Base-by-base conservation (phyloP, 129 eudicot species). In the Lonicera japonica region DNA sequence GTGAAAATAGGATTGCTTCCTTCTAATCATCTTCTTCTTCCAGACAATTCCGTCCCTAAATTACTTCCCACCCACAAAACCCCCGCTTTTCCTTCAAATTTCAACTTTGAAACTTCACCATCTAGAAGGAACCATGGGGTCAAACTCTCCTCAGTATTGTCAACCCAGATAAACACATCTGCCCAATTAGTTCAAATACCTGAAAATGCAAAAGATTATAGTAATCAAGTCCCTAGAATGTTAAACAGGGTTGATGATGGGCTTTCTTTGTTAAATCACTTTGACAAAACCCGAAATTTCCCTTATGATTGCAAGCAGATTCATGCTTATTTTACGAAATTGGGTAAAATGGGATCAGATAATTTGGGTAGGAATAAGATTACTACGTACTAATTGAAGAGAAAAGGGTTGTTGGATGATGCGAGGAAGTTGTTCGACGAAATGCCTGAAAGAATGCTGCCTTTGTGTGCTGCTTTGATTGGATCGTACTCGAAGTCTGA, bases 351-450 rank as follows among this genome's bases (percentile, higher is more conserved):
- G 11, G 24, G 57, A 4, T 43, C 55, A 25, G 22, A 52, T 66
- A 25, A 38, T 39, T 51, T 73, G 36, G 23, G 65, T 39, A 71
- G 62, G 13, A 65, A 60, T 58, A 65, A 39, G 71, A 43, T 73
- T 38, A 61, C 46, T 11, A 63, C 48, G 3, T 23, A 17, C 5
- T 73, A 65, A 41, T 50, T 54, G 29, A 56, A 20, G 39, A 58
- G 48, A 21, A 19, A 1, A 17, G 72, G 63, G 56, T 73, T 38
- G 3, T 66, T 73, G 50, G 56, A 65, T 66, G 67, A 65, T 65
- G 77, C 77, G 51, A 65, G 63, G 18, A 38, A 51, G 62, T 0
- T 73, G 56, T 73, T 73, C 47, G 77, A 65, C 50, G 77, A 65
- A 58, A 21, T 73, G 22, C 60, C 77, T 18, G 41, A 73, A 17